These are phyloP conservation scores for Diatrype stigma DNA, from an alignment of 2,329 filamentous ascomycete species.

Conservation along the genomic window DNA sequence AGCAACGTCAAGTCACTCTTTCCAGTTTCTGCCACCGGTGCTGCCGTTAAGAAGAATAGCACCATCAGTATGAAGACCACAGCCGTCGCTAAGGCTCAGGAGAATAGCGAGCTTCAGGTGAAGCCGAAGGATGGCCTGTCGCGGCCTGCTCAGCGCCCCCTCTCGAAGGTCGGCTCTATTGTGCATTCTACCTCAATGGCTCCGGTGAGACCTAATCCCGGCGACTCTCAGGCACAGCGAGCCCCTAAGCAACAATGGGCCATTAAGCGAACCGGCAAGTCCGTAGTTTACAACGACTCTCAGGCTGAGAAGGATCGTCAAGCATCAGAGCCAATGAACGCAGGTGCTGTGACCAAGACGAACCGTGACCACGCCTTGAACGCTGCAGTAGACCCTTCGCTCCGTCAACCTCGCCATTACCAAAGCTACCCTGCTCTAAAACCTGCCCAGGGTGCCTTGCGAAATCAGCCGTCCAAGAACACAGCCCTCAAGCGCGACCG, in stretches of 20 bases:
- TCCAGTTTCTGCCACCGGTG: constrained; percentile 14
- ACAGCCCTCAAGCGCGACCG: constrained; percentile 1
- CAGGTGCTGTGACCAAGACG: neutral
- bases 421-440: constrained; percentile 53
- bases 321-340: neutral
- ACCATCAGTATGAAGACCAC: constrained; percentile 19
- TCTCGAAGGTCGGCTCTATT: constrained; percentile 16
- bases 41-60: constrained; percentile 27
- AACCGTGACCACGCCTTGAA: neutral
- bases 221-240: constrained; percentile 2
- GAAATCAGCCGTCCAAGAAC: constrained; percentile 35
- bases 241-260: constrained; percentile 3
- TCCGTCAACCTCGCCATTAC: constrained; percentile 37
- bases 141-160: constrained; percentile 33
- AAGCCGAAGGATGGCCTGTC: constrained; percentile 31
- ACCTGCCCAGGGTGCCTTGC: constrained; percentile 31
- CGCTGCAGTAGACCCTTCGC: neutral
- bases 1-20: constrained; percentile 58
- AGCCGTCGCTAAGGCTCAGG: constrained; percentile 34
- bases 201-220: constrained; percentile 9
- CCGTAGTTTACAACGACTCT: constrained; percentile 23
- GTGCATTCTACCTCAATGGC: constrained; percentile 17
- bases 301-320: constrained; percentile 8
- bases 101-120: constrained; percentile 32
- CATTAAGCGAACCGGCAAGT: constrained; percentile 10